Evolutionary conservation across 1,284 basidiomycete genomes (phyloP).

Genomic region (Mixia osmundae): DNA sequence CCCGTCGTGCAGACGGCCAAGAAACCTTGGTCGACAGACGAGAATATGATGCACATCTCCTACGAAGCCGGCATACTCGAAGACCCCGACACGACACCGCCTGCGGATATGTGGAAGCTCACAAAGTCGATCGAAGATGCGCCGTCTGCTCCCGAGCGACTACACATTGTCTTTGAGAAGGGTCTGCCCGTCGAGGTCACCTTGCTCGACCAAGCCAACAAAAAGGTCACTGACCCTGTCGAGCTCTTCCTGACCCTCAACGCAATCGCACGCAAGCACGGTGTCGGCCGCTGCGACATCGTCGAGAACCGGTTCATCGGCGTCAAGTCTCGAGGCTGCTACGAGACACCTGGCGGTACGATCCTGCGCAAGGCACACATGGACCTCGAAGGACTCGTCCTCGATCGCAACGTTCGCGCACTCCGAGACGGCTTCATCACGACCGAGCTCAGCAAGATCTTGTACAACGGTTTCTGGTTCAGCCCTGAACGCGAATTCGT

Average conservation of each 20-base stretch:
- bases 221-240: conserved; percentile 56
- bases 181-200: conserved; percentile 68
- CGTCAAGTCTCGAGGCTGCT: conserved; percentile 95
- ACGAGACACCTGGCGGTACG: conserved; percentile 88
- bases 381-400: conserved; percentile 87
- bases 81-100: conserved; percentile 84
- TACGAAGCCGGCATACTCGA: conserved; percentile 66
- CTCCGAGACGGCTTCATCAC: conserved; percentile 90
- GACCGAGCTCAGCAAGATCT: conserved; percentile 61
- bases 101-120: conserved; percentile 99
- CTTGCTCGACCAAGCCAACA: conserved; percentile 19
- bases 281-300: conserved; percentile 89
- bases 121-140: conserved; percentile 64
- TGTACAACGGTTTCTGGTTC: conserved; percentile 81
- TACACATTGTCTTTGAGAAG: conserved; percentile 60
- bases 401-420: conserved; percentile 89
- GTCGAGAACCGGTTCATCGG: conserved; percentile 99
- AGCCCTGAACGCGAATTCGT: conserved; percentile 93
- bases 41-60: conserved; percentile 47
- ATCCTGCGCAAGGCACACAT: conserved; percentile 88
- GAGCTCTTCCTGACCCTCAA: conserved; percentile 88
- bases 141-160: conserved; percentile 52
- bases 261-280: conserved; percentile 76
- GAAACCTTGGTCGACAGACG: conserved; percentile 98
- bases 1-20: conserved; percentile 85